Conservation (phyloP, 2,329 filamentous ascomycete genomes). For the Chrysosporium keratinophilum region DNA sequence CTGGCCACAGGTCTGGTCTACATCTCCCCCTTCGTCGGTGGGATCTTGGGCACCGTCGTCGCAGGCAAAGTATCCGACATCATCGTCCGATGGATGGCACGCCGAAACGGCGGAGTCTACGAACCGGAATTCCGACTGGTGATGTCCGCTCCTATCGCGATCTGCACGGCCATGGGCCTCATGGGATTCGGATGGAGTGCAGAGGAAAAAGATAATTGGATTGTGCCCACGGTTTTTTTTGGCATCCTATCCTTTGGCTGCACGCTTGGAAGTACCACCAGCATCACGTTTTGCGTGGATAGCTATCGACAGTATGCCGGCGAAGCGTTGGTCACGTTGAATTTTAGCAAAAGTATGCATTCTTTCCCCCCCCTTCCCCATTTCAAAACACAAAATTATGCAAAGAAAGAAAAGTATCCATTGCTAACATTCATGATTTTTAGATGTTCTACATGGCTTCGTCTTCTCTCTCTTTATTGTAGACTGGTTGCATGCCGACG, state of each 20-base stretch:
- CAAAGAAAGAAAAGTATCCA: background rate
- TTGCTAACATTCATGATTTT: constrained; percentile 16
- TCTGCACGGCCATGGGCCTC: constrained; percentile 72
- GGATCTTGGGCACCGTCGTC: constrained; percentile 80
- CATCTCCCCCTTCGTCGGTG: constrained; percentile 79
- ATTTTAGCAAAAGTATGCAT: constrained; percentile 73
- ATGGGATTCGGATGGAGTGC: constrained; percentile 97
- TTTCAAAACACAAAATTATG: too few species aligned
- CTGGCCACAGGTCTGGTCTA: constrained; percentile 79
- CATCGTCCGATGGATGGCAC: constrained; percentile 70
- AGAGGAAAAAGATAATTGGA: constrained; percentile 63
- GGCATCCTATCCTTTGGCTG: constrained; percentile 88
- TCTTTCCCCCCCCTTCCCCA: background rate
- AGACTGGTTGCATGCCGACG: constrained; percentile 65
- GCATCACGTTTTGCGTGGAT: constrained; percentile 90
- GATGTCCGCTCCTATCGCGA: constrained; percentile 70
- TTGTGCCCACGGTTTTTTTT: constrained; percentile 88
- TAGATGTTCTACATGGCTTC: constrained; percentile 74
- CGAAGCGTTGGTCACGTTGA: constrained; percentile 86
- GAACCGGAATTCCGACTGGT: constrained; percentile 87
- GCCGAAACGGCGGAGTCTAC: constrained; percentile 83
- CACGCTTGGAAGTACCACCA: constrained; percentile 75
- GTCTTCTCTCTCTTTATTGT: constrained; percentile 84
- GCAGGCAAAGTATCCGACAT: constrained; percentile 80
- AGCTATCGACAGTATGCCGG: constrained; percentile 88